phyloP scores from a whole-genome alignment of 75 land plant species.

The Pinus tabuliformis region DNA sequence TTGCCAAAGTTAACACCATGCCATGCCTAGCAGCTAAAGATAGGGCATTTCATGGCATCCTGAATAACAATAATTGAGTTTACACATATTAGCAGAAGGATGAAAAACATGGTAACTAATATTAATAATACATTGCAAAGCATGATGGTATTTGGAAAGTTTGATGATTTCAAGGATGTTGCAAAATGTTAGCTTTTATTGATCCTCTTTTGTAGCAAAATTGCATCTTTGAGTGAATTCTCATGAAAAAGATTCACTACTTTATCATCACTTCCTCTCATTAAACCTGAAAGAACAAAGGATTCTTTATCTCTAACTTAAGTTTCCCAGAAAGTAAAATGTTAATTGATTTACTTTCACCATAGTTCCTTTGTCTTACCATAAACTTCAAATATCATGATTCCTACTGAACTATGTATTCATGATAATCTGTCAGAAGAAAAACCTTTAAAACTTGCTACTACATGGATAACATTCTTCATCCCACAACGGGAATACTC shows the following conservation, averaged over 20 bases:
- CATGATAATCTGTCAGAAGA: neutral
- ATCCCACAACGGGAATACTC: neutral
- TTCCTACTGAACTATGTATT: neutral
- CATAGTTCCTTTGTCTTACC: neutral
- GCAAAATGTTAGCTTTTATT: slow-evolving; percentile 31
- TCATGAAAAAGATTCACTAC: slow-evolving; percentile 69
- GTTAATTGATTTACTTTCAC: neutral
- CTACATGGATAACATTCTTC: neutral
- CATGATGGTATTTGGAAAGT: neutral
- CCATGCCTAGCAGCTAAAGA: slow-evolving; percentile 73
- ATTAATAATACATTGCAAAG: neutral
- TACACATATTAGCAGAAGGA: neutral
- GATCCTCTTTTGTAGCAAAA: slow-evolving; percentile 32
- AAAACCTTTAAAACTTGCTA: neutral
- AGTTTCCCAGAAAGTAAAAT: slow-evolving; percentile 2
- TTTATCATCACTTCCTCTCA: slow-evolving; percentile 78
- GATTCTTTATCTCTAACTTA: slow-evolving; percentile 96
- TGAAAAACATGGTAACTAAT: neutral
- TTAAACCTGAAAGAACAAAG: slow-evolving; percentile 79
- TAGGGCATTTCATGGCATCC: slow-evolving; percentile 19
- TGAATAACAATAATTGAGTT: slow-evolving; percentile 10
- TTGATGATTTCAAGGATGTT: slow-evolving; percentile 1
- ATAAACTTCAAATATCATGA: neutral
- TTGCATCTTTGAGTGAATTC: slow-evolving; percentile 47
- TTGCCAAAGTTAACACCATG: slow-evolving; percentile 76